A percentile compares a stretch with the other conserved stretches of the same genome.
Conservation (phyloP, 805 yeast genomes). For the Wickerhamomyces sydowiorum region DNA sequence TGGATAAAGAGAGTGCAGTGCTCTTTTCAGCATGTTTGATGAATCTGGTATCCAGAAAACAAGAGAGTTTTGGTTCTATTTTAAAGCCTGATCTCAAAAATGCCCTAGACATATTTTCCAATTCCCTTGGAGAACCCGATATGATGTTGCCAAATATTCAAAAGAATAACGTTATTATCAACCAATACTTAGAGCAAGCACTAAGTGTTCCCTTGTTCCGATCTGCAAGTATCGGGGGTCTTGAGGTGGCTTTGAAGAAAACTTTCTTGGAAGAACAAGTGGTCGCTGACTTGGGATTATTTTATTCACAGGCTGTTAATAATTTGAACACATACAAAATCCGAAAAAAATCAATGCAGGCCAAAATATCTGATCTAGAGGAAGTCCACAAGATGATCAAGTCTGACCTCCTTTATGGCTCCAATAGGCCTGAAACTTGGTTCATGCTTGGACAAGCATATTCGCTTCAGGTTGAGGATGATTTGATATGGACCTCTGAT, state of each 20-base stretch:
- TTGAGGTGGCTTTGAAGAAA: constrained; percentile 22
- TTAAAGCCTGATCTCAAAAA: constrained; percentile 69
- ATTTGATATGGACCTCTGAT: constrained; percentile 88
- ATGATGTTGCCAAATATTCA: constrained; percentile 32
- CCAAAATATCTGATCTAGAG: constrained; percentile 77
- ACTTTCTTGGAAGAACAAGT: constrained; percentile 29
- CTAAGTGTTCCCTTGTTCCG: constrained; percentile 41
- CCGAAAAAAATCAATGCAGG: constrained; percentile 73
- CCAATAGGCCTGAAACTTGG: constrained; percentile 82
- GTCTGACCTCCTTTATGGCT: constrained; percentile 61
- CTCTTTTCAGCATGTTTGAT: constrained; percentile 42
- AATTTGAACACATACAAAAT: constrained; percentile 60
- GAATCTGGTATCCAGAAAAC: constrained; percentile 46
- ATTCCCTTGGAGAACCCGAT: constrained; percentile 65
- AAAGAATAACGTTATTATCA: constrained; percentile 40
- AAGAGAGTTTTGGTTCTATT: constrained; percentile 51
- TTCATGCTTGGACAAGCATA: constrained; percentile 72
- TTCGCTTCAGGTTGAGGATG: constrained; percentile 79
- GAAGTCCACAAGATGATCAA: constrained; percentile 60
- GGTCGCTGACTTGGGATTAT: constrained; percentile 50
- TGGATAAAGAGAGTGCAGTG: constrained; percentile 36
- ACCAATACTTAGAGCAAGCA: constrained; percentile 40
- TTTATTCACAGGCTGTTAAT: constrained; percentile 62
- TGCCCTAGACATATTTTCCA: constrained; percentile 65
- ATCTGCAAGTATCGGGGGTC: constrained; percentile 47